Base-by-base conservation (phyloP, 768 basidiomycete genomes). In the Amanita phalloides region DNA sequence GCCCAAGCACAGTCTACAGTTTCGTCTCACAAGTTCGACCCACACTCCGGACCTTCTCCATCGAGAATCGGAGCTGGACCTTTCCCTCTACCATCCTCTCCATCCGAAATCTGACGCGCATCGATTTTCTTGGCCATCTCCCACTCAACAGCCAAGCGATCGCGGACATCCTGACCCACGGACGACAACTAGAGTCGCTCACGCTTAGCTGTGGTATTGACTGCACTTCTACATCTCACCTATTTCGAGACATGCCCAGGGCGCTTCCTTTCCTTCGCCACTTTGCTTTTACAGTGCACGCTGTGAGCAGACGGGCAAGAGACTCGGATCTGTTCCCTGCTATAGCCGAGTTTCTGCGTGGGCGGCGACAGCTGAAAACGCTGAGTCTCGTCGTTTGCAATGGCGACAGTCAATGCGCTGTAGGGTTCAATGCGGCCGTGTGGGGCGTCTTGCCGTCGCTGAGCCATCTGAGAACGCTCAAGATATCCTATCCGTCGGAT, bases 391-490 rank as follows among this genome's bases (percentile, higher is more conserved):
- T 74, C 9, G 72, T 71, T 3, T 65, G 67, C 20, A 74, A 77
- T 45, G 72, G 71, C 47, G 55, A 54, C 4, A 64, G 70, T 20
- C 75, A 77, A 56, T 69, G 68, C 54, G 68, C 72, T 6, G 71
- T 81, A 8, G 85, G 85, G 25, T 86, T 82, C 56, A 80, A 85
- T 55, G 81, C 84, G 0, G 75, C 79, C 1, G 71, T 79, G 6
- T 86, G 83, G 84, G 84, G 84, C 8, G 78, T 86, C 6, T 67
- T 88, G 8, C 84, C 84, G 0, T 73, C 73, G 4, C 63, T 88
- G 23, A 63, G 66, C 14, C 69, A 69, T 10, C 62, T 88, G 47
- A 72, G 65, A n/a, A 73, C 71, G 36, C 61, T 87, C 51, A 73
- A 69, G 48, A 82, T 85, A 49, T 78, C 77, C 4, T 77, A 85